Evolutionary conservation across 2,329 filamentous ascomycete genomes (phyloP).

Genomic region (Clarireedia sp.): DNA sequence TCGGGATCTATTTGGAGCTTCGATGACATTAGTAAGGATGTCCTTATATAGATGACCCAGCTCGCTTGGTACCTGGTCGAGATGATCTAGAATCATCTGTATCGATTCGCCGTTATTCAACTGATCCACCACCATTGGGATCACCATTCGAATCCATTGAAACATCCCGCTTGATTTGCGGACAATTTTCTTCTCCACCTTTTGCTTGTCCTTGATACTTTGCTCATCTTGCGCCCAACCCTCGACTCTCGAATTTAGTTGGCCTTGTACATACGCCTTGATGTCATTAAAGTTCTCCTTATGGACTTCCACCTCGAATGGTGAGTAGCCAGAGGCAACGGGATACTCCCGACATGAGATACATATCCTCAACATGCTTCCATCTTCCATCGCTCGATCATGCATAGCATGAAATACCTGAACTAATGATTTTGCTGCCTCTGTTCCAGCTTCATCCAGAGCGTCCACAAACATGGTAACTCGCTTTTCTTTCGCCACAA

Average conservation of each 20-base stretch:
- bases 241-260: slow-evolving; percentile 11
- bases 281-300: slow-evolving; percentile 29
- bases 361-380: slow-evolving; percentile 8
- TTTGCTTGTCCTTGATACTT: neutral
- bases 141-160: slow-evolving; percentile 32
- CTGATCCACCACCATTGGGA: slow-evolving; percentile 5
- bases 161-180: slow-evolving; percentile 30
- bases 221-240: neutral
- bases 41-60: slow-evolving; percentile 14
- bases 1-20: slow-evolving; percentile 4
- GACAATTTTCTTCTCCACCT: slow-evolving; percentile 22
- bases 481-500: neutral
- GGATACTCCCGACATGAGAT: slow-evolving; percentile 23
- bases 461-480: slow-evolving; percentile 13
- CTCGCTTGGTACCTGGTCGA: slow-evolving; percentile 13
- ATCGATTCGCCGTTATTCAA: slow-evolving; percentile 4
- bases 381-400: neutral
- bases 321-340: slow-evolving; percentile 6
- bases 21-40: slow-evolving; percentile 16
- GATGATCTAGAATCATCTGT: slow-evolving; percentile 2
- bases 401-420: slow-evolving; percentile 6
- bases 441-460: slow-evolving; percentile 12
- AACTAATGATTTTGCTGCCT: slow-evolving; percentile 3
- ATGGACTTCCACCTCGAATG: slow-evolving; percentile 26
- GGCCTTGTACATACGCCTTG: slow-evolving; percentile 21